Conservation (phyloP, 2,329 filamentous ascomycete species). For the Aspergillus texensis region DNA sequence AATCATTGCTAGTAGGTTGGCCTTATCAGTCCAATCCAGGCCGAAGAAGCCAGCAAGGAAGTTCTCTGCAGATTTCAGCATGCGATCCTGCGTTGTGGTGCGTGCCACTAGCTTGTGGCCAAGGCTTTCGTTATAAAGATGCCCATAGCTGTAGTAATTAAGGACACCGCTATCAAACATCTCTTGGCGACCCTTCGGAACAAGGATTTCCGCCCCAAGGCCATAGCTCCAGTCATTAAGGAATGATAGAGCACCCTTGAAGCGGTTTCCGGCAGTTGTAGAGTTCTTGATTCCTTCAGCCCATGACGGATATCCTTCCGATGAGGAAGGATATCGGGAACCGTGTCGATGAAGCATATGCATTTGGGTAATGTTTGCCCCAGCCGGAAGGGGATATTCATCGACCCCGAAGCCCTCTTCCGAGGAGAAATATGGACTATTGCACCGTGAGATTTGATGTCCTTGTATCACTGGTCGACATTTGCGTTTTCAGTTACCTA, state of each 20-base stretch:
- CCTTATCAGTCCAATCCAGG: slow-evolving; percentile 71
- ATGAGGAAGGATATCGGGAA: slow-evolving; percentile 68
- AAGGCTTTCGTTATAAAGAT: slow-evolving; percentile 69
- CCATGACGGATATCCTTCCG: slow-evolving; percentile 38
- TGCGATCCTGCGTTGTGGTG: slow-evolving; percentile 75
- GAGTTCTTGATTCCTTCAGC: neutral
- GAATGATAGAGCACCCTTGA: slow-evolving; percentile 62
- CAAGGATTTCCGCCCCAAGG: slow-evolving; percentile 70
- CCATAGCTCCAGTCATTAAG: slow-evolving; percentile 70
- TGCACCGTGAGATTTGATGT: neutral
- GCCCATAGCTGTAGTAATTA: slow-evolving; percentile 73
- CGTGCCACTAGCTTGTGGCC: slow-evolving; percentile 67
- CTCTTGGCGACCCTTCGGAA: slow-evolving; percentile 72
- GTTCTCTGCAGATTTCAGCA: slow-evolving; percentile 76
- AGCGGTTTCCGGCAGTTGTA: slow-evolving; percentile 33
- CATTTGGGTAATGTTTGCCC: slow-evolving; percentile 69
- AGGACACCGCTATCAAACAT: slow-evolving; percentile 70
- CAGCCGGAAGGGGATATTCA: slow-evolving; percentile 68
- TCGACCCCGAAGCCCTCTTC: slow-evolving; percentile 68
- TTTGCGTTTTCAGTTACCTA: neutral
- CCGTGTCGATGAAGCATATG: slow-evolving; percentile 75
- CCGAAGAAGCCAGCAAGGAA: slow-evolving; percentile 81
- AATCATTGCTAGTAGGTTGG: slow-evolving; percentile 71
- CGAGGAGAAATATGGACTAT: slow-evolving; percentile 68
- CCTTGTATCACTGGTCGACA: neutral